Evolutionary conservation across 78 protist genomes (phyloP), one percentile per base, ranked within the genome.

Genomic region (Dictyostelium brefeldianum): DNA sequence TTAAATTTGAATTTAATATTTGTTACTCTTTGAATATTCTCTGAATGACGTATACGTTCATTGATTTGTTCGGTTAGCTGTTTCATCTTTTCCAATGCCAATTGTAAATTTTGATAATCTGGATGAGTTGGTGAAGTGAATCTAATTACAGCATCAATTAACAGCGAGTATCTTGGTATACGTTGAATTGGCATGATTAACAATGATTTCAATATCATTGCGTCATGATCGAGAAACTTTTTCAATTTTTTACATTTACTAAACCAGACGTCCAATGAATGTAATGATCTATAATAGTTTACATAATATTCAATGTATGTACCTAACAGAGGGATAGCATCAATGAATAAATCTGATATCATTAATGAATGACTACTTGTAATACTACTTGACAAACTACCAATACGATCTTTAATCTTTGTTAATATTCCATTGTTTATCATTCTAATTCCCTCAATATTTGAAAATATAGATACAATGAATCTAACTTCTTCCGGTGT

Each of bases 101-200:
- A 0, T 31, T 77, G 57, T 6, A 87, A 12, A 20, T 31, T 17
- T 29, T 75, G 17, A 57, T 36, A 87, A n/a, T 87, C 93, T 5
- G 93, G 78, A 77, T 87, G 83, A 29, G 67, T 14, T 56, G 79
- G 84, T 11, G 6, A 57, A 4, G 93, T 87, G 14, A 51, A 77
- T 47, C 56, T 29, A 36, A 77, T 20, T 12, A 87, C 53, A 1
- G 93, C 83, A 65, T 87, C 93, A 67, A 87, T 59, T 14, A 87
- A 14, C 2, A 87, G 31, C 2, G 93, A 59, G 36, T 87, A 87
- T 59, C 93, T 56, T 62, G 93, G 93, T 50, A 87, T 87, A 25
- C 93, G 50, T 54, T 87, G 93, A 65, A 81, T 75, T 48, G 93
- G 93, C 81, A 73, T 87, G 51, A 87, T 87, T 14, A 87, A n/a